These are phyloP conservation scores for Colletotrichum australisinense DNA, from an alignment of 2,329 filamentous ascomycete species.

Conservation along the genomic window DNA sequence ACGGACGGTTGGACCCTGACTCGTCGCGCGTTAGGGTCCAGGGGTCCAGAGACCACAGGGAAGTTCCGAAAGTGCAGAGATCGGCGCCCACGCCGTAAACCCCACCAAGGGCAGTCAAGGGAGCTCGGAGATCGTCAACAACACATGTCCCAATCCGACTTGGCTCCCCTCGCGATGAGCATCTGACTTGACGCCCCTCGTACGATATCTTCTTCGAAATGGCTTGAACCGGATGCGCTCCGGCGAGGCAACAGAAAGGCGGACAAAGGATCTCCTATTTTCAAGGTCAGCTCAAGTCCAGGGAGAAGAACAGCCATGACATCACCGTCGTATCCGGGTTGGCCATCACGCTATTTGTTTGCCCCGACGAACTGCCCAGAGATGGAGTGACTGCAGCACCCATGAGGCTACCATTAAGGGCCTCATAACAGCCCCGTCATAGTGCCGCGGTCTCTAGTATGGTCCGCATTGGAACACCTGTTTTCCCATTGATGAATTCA, in stretches of 20 bases:
- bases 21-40: background rate
- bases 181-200: background rate
- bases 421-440: background rate
- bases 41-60: background rate
- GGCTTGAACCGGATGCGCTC: background rate
- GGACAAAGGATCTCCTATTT: background rate
- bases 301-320: background rate
- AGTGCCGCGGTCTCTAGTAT: background rate
- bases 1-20: conserved; percentile 10
- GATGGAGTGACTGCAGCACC: background rate
- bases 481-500: background rate
- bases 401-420: background rate
- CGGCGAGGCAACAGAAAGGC: background rate
- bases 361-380: background rate
- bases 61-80: conserved; percentile 2
- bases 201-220: background rate
- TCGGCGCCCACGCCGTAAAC: background rate
- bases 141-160: background rate
- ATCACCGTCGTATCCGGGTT: background rate
- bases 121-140: background rate
- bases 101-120: background rate
- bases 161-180: background rate
- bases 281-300: background rate
- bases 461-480: background rate
- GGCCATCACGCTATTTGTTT: no score